Base-by-base conservation (phyloP, 2,329 filamentous ascomycete genomes). In the Elsinoe fawcettii region DNA sequence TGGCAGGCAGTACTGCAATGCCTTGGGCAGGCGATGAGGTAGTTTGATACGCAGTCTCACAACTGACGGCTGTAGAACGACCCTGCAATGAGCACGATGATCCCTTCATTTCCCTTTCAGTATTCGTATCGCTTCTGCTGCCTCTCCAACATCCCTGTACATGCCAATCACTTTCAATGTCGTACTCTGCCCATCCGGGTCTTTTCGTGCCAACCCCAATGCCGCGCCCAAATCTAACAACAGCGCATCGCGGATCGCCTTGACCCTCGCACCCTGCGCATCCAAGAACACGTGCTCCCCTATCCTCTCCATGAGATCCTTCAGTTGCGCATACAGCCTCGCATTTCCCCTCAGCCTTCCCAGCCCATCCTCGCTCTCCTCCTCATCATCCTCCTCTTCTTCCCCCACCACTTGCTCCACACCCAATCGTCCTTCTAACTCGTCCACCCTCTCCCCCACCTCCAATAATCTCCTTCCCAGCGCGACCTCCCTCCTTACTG, bases 161-260 rank as follows among this genome's bases (percentile, higher is more conserved):
- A 86, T 73, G 37, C 75, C 75, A 66, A 85, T 70, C 12, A 87
- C 69, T 62, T 76, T 78, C 66, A 86, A 70, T 22, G 81, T 69
- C 58, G 71, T 66, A 5, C 73, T 73, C n/a, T 69, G 67, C 12
- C 73, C 69, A 22, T 70, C 65, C 12, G 66, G 64, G 20, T 69
- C 63, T 2, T 62, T 62, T 51, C 74, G 78, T 5, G 79, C 76
- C 63, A 84, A 80, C 65, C 82, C 81, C 56, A 87, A 68, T 4
- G 82, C 81, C 39, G 79, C 79, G 57, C 79, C 82, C 30, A 89
- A 70, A 71, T 88, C 85, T 46, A 87, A 71, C 30, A 87, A 68
- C 58, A 88, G 68, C 0, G 83, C 85, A 57, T 82, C 81, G 59
- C 79, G 77, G 22, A 87, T 74, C 63, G 79, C 80, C 36, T 74